phyloP scores from a whole-genome alignment of 129 eudicot species.

The Dittrichia graveolens region DNA sequence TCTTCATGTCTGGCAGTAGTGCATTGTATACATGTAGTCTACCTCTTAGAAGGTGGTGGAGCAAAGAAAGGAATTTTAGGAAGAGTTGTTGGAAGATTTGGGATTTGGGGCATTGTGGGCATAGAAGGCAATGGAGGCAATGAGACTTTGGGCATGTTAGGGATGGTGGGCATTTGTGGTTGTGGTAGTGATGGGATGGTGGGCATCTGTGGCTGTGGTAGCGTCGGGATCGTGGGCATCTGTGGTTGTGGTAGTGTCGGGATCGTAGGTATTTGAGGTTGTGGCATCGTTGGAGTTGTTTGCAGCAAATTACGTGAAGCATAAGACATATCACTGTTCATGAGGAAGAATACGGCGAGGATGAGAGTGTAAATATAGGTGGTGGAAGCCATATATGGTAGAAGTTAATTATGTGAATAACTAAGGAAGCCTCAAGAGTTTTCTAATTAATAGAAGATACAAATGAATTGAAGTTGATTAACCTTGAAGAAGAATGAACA shows the following conservation, averaged over 20 bases:
- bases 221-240: constrained; percentile 20
- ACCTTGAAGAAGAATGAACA: too few relatives aligned
- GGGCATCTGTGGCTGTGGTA: constrained; percentile 23
- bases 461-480: too few relatives aligned
- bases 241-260: constrained; percentile 29
- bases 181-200: constrained; percentile 5
- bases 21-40: not conserved
- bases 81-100: constrained; percentile 29
- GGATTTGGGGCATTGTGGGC: constrained; percentile 21
- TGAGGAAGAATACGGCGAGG: not conserved
- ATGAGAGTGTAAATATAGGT: constrained; percentile 11
- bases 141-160: constrained; percentile 25
- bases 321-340: constrained; percentile 20
- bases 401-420: too few relatives aligned
- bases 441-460: too few relatives aligned
- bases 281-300: constrained; percentile 17
- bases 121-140: constrained; percentile 34
- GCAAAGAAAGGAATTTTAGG: constrained; percentile 31
- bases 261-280: constrained; percentile 23
- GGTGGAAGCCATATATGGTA: constrained; percentile 33
- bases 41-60: constrained; percentile 35
- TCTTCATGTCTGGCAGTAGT: too few relatives aligned
- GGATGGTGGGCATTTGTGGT: constrained; percentile 24
- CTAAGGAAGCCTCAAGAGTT: too few relatives aligned
- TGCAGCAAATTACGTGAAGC: constrained; percentile 35